phyloP scores from a whole-genome alignment of 768 basidiomycete genomes.

The Bullera alba region DNA sequence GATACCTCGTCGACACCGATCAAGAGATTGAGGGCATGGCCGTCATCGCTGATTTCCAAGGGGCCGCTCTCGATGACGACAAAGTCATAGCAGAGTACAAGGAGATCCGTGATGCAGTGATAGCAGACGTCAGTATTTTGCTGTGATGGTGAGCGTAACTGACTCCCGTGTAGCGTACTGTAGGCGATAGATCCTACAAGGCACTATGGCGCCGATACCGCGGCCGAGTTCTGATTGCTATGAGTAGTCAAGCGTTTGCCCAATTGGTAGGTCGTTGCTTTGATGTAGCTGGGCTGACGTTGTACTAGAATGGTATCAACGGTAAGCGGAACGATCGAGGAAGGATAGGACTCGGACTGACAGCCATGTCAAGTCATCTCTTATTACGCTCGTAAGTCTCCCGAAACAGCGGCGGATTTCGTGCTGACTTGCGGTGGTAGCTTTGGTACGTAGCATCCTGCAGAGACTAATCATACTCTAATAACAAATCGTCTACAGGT shows the following conservation, averaged over 20 bases:
- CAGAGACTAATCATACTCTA: too few relatives aligned
- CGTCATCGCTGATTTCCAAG: slow-evolving; percentile 83
- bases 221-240: slow-evolving; percentile 79
- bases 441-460: neutral
- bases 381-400: slow-evolving; percentile 76
- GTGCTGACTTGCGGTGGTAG: slow-evolving; percentile 14
- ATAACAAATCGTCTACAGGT: slow-evolving; percentile 54
- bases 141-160: neutral
- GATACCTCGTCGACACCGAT: slow-evolving; percentile 85
- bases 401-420: neutral
- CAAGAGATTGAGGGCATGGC: slow-evolving; percentile 73
- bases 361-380: slow-evolving; percentile 93
- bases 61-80: slow-evolving; percentile 63
- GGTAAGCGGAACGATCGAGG: slow-evolving; percentile 43
- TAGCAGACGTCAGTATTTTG: slow-evolving; percentile 46
- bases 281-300: neutral
- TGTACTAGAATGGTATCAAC: slow-evolving; percentile 86
- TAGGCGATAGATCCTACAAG: slow-evolving; percentile 66
- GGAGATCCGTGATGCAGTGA: slow-evolving; percentile 68
- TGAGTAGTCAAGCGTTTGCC: slow-evolving; percentile 92
- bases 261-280: slow-evolving; percentile 62
- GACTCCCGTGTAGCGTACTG: slow-evolving; percentile 56
- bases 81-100: slow-evolving; percentile 73
- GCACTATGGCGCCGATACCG: slow-evolving; percentile 84
- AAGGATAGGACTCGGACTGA: too few relatives aligned